phyloP scores from a whole-genome alignment of 176 grass and related monocot genomes.

The Cenchrus fungigraminus region DNA sequence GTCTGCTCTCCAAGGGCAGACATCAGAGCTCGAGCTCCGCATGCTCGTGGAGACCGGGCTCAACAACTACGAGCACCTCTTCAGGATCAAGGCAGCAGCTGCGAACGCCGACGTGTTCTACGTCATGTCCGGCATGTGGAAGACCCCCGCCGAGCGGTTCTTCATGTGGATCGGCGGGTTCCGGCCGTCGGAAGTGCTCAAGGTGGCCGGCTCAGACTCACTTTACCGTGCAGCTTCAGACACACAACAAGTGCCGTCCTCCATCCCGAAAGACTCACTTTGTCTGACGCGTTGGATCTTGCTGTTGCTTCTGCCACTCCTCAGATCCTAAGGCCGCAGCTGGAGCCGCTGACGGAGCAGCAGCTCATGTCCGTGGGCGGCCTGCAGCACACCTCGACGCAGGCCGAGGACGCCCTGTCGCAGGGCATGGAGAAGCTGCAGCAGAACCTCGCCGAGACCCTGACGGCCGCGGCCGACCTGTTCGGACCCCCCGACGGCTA shows the following conservation, averaged over 20 bases:
- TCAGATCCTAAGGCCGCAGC: conserved; percentile 75
- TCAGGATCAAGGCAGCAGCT: conserved; percentile 70
- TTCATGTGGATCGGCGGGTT: conserved; percentile 99
- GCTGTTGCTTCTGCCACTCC: conserved; percentile 9
- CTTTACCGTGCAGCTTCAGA: not conserved
- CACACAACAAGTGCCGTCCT: no score
- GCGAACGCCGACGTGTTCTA: conserved; percentile 81
- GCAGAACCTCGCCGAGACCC: conserved; percentile 73
- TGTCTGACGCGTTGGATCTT: not conserved
- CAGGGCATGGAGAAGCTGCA: conserved; percentile 96
- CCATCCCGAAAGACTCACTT: not conserved
- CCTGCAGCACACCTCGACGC: conserved; percentile 63
- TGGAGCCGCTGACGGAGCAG: conserved; percentile 66
- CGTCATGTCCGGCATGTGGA: conserved; percentile 90
- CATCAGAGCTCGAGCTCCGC: conserved; percentile 67
- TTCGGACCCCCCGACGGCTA: conserved; percentile 52
- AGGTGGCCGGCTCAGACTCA: conserved; percentile 37
- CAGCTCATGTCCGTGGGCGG: conserved; percentile 42
- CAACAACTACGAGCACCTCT: conserved; percentile 68
- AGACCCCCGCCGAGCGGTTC: conserved; percentile 83
- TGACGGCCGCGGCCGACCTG: conserved; percentile 42
- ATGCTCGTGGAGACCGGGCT: conserved; percentile 74
- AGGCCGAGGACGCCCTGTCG: conserved; percentile 82
- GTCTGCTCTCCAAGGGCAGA: conserved; percentile 64
- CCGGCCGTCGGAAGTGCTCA: conserved; percentile 94